Base-by-base conservation (phyloP, 176 grass and related monocot species). In the Ananas comosus region DNA sequence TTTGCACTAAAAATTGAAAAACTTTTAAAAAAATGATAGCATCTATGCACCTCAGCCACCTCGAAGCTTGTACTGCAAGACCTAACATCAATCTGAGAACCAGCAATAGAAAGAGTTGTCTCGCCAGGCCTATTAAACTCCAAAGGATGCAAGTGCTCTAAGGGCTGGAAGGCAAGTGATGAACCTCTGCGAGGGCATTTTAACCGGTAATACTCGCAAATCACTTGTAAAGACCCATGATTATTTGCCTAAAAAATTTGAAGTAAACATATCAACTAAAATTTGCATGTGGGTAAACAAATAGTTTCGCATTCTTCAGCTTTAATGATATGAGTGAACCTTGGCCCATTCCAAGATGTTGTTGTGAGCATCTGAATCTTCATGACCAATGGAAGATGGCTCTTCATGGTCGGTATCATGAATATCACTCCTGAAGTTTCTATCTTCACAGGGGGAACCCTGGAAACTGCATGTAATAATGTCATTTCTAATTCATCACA, bases 81-180 rank as follows among this genome's bases (percentile, higher is more conserved):
- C 67, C 80, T 78, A 80, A 94, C 79, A 80, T 99, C 95, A 77
- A 99, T 85, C 52, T 85, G 83, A 21, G 90, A 88, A 47, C 90
- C 95, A 80, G 90, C 95, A 83, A 93, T 92, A 77, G 86, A 85
- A 91, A 99, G 95, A 86, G 81, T 78, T 17, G 90, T 90, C 86
- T 99, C 95, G 78, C 87, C 83, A 24, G 95, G 85, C 18, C 95
- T 86, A 66, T 99, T 87, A 86, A 93, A 99, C 69, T 78, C 86
- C 73, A 99, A 86, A 50, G 82, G 81, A 81, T 99, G 90, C 72
- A 99, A 80, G 74, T 94, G 95, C 66, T 99, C 95, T 78, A 99
- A 80, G 3, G 95, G 95, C 74, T 88, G 87, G 78, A 99, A 99
- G n/a, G 71, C 88, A 72, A 94, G 70, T 21, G 82, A 82, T 63